These are phyloP conservation scores for Aspergillus fijiensis DNA, from an alignment of 2,329 filamentous ascomycete genomes.

Conservation along the genomic window DNA sequence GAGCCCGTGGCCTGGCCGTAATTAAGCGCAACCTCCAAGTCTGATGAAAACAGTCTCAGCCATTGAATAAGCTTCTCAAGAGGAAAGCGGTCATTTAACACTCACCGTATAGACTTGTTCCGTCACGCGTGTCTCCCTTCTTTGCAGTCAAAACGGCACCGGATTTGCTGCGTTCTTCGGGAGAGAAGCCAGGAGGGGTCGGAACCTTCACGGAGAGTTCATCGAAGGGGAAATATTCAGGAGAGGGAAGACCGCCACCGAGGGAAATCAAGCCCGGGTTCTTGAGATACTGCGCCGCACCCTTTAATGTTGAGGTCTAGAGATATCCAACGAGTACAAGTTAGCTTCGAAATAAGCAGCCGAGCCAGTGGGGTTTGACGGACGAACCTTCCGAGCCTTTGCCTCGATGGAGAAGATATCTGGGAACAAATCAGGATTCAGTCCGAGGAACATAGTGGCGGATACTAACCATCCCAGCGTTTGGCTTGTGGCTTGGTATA, in stretches of 20 bases:
- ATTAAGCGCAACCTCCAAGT: conserved; percentile 86
- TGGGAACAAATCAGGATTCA: conserved; percentile 16
- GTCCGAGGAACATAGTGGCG: background rate
- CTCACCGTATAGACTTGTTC: conserved; percentile 54
- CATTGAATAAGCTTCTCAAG: background rate
- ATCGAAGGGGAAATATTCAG: conserved; percentile 90
- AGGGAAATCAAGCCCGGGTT: conserved; percentile 85
- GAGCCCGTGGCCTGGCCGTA: conserved; percentile 86
- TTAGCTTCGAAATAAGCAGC: conserved; percentile 6
- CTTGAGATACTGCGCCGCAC: conserved; percentile 74
- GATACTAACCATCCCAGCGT: conserved; percentile 75
- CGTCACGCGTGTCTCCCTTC: conserved; percentile 77
- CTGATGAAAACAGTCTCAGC: conserved; percentile 39
- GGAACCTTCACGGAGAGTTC: conserved; percentile 74
- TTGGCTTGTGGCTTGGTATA: conserved; percentile 71
- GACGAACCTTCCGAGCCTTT: conserved; percentile 46
- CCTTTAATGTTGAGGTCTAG: conserved; percentile 73
- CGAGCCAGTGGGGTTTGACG: background rate
- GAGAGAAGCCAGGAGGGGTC: conserved; percentile 65
- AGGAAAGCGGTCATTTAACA: background rate
- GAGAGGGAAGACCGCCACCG: conserved; percentile 84
- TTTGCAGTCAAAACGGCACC: conserved; percentile 66
- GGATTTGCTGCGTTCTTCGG: conserved; percentile 61
- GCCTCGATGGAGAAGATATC: conserved; percentile 64
- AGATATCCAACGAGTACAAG: background rate